phyloP scores from a whole-genome alignment of 805 yeast species.

The Yueomyces sp. region DNA sequence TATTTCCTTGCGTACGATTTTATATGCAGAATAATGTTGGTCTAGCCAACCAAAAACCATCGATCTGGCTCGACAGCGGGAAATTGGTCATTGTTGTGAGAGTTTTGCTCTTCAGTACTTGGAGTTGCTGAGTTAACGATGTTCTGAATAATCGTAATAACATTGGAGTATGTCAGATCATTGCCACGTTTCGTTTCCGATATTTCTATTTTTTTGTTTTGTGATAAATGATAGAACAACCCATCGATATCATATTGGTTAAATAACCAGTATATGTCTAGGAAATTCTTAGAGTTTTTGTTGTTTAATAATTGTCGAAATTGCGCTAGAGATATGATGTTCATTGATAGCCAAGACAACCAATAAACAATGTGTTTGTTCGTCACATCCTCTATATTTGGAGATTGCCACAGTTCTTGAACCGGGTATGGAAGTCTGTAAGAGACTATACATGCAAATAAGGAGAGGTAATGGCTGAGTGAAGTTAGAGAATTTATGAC shows the following conservation, averaged over 20 bases:
- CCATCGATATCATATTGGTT: conserved; percentile 17
- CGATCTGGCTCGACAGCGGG: not conserved
- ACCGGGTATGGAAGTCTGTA: conserved; percentile 6
- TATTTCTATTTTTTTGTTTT: conserved; percentile 4
- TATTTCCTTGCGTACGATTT: too few species aligned
- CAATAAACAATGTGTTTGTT: conserved; percentile 4
- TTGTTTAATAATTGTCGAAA: conserved; percentile 4
- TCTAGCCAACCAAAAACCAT: conserved; percentile 1
- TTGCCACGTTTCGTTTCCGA: too few species aligned
- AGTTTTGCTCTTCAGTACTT: not conserved
- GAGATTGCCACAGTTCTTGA: not conserved
- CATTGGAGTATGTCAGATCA: too few species aligned
- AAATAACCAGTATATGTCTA: conserved; percentile 10
- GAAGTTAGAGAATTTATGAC: conserved; percentile 10
- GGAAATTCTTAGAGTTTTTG: conserved; percentile 4
- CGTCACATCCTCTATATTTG: conserved; percentile 1
- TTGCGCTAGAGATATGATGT: conserved; percentile 8
- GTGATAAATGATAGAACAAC: conserved; percentile 13
- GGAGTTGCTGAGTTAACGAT: too few species aligned
- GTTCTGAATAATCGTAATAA: too few species aligned
- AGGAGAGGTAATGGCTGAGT: conserved; percentile 11
- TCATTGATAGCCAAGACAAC: conserved; percentile 9
- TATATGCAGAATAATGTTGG: too few species aligned
- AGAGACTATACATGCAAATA: conserved; percentile 6
- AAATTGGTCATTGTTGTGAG: not conserved